Conservation (phyloP, 2,329 filamentous ascomycete genomes). For the Penicillium hordei region DNA sequence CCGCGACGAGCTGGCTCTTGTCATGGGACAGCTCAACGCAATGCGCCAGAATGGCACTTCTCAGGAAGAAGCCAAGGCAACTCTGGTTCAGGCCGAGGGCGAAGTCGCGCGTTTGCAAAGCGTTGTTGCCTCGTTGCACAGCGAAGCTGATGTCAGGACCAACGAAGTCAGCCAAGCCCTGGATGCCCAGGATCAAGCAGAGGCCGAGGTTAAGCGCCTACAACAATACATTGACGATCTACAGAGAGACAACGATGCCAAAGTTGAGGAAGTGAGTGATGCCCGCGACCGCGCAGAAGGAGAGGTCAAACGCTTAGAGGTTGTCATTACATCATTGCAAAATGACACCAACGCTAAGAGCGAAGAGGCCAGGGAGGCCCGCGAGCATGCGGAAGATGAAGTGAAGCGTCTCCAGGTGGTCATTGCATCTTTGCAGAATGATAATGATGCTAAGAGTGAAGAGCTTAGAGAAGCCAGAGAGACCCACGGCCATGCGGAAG, state of each 20-base stretch:
- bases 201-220: conserved; percentile 19
- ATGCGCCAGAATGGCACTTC: conserved; percentile 40
- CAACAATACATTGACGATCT: conserved; percentile 55
- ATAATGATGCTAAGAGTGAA: neutral
- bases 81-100: conserved; percentile 32
- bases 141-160: conserved; percentile 30
- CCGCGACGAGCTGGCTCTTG: conserved; percentile 42
- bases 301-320: conserved; percentile 16
- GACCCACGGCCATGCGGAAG: neutral
- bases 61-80: conserved; percentile 34
- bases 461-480: neutral
- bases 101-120: conserved; percentile 44
- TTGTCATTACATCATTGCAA: conserved; percentile 16
- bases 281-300: conserved; percentile 20
- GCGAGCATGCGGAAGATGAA: conserved; percentile 27
- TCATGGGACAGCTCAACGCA: conserved; percentile 47
- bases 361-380: conserved; percentile 22
- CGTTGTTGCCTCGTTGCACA: conserved; percentile 52
- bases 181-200: conserved; percentile 22
- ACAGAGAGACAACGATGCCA: conserved; percentile 29
- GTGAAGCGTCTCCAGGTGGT: conserved; percentile 29
- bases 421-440: neutral
- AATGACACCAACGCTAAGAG: conserved; percentile 15
- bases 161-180: conserved; percentile 26
- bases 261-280: conserved; percentile 9